Base-by-base conservation (phyloP, 1,139 yeast species). In the Hemisphaericaspora xylofermentans region DNA sequence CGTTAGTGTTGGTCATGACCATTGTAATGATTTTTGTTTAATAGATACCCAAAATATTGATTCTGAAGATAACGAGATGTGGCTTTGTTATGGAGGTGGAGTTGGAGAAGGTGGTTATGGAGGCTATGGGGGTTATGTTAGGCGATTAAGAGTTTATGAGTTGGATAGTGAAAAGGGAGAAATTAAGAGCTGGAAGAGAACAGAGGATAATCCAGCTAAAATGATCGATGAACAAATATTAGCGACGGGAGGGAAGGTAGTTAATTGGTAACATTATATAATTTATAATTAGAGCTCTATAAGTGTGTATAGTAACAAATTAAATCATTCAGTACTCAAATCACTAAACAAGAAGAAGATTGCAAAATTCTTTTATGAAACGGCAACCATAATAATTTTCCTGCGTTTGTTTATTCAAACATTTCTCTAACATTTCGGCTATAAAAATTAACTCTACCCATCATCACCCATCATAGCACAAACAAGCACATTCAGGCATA, bases 51-150 rank as follows among this genome's bases (percentile, higher is more conserved):
- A 40, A 47, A 57, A 14, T 60, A 58, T 19, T 60, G 54, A 17
- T 56, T 60, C 13, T 48, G 49, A 63, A 3, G 60, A 66, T 24
- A 67, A 73, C 36, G 71, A 74, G 35, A 65, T 88, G 27, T 88
- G 96, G 95, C 66, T 91, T 33, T 93, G 98, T 56, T 88, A 87
- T 55, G 98, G 96, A 2, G 98, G 98, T 31, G 96, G 84, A 0
- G 74, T 77, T 2, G 98, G 98, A 3, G 94, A 87, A 64, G 98
- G 97, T 33, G 98, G 96, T 0, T 89, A 89, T 56, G 96, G 84
- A 4, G 96, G 96, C 0, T 88, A 89, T 57, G 91, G 88, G 0
- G 95, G 93, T 0, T 87, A 84, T 38, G 68, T 84, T 10, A 76
- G 98, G 52, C 73, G 97, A 43, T 57, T 88, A 41, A 69, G 98